These are phyloP conservation scores for Calonectria fujianensis DNA, from an alignment of 2,329 filamentous ascomycete species.

Conservation along the genomic window DNA sequence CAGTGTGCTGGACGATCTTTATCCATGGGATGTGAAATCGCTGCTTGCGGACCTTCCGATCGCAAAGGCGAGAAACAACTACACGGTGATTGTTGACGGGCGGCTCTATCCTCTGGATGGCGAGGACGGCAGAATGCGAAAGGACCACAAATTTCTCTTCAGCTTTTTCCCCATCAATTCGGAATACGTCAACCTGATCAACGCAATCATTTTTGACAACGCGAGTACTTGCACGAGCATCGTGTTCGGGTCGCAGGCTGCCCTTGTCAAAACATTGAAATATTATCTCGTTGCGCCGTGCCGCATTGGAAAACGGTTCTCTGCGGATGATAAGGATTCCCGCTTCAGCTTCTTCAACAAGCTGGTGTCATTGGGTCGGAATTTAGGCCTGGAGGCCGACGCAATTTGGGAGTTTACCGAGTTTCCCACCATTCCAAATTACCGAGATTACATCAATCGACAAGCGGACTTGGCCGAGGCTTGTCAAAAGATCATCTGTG, in stretches of 20 bases:
- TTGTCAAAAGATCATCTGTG: background rate
- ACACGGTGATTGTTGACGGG: background rate
- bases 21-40: background rate
- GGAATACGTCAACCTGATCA: conserved; percentile 2
- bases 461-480: background rate
- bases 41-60: conserved; percentile 28
- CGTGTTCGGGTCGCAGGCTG: conserved; percentile 4
- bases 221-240: background rate
- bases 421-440: background rate
- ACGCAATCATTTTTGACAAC: conserved; percentile 24
- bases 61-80: conserved; percentile 27
- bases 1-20: background rate
- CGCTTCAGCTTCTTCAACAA: background rate
- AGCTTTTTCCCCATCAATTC: conserved; percentile 26
- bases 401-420: background rate
- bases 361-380: background rate
- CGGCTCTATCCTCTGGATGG: background rate
- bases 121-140: background rate
- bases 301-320: background rate
- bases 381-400: background rate
- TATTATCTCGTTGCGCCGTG: conserved; percentile 7
- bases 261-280: conserved; percentile 10
- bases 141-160: conserved; percentile 32
- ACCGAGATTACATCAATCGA: background rate
- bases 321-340: background rate